Evolutionary conservation across 805 yeast genomes (phyloP).

Genomic region (Lipomyces chichibuensis): DNA sequence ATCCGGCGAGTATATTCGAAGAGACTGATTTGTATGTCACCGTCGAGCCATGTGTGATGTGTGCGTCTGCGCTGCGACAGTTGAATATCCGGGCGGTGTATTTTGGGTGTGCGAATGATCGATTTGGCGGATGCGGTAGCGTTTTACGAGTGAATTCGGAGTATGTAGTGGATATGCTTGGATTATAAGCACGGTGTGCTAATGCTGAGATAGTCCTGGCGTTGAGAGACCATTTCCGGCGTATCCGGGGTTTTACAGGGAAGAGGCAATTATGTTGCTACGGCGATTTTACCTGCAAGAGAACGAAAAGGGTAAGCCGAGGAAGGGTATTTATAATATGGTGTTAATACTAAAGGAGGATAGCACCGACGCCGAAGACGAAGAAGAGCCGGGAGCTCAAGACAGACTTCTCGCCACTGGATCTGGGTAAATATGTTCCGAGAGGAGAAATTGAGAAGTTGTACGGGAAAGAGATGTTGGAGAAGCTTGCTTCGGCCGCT

Average conservation of each 20-base stretch:
- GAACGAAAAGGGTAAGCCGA: slow-evolving; percentile 55
- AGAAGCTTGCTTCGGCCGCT: background rate
- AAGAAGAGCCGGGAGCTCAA: slow-evolving; percentile 61
- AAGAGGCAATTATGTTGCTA: slow-evolving; percentile 79
- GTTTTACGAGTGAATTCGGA: slow-evolving; percentile 65
- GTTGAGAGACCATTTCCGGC: slow-evolving; percentile 44
- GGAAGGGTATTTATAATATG: background rate
- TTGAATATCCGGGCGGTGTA: slow-evolving; percentile 70
- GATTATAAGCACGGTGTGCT: background rate
- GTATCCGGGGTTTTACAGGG: slow-evolving; percentile 76
- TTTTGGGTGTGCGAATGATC: slow-evolving; percentile 91
- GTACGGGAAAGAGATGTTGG: slow-evolving; percentile 43
- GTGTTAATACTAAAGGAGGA: background rate
- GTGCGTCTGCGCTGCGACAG: slow-evolving; percentile 89
- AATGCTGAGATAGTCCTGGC: slow-evolving; percentile 11
- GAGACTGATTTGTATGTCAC: slow-evolving; percentile 82
- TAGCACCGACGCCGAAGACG: slow-evolving; percentile 76
- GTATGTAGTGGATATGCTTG: slow-evolving; percentile 28
- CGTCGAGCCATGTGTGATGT: slow-evolving; percentile 98
- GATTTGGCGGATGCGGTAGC: slow-evolving; percentile 97
- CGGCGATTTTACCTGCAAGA: slow-evolving; percentile 84
- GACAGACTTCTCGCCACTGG: slow-evolving; percentile 48
- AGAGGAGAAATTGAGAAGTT: slow-evolving; percentile 32
- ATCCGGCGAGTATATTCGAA: slow-evolving; percentile 47
- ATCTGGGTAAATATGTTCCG: slow-evolving; percentile 29